Evolutionary conservation across 2,329 filamentous ascomycete species (phyloP), one percentile per base, ranked within the genome.

Genomic region (Hymenoscyphus infarciens): DNA sequence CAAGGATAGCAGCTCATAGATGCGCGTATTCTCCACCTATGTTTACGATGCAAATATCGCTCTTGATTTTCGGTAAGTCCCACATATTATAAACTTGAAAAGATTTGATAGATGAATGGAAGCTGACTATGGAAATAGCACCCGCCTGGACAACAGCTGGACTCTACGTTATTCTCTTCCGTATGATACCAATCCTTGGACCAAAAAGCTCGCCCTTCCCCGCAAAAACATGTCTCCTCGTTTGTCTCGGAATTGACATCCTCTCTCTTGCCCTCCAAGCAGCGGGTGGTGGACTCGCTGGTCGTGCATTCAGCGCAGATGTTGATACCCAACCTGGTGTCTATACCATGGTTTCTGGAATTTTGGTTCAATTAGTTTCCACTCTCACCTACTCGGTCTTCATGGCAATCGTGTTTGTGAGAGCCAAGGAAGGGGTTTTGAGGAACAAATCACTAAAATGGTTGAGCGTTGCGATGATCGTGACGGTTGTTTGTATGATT

Each of bases 81-180:
- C 69, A 7, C 25, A 3, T 27, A 27, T 27, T 27, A 27, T 27
- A 10, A 27, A 10, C 61, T 64, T 56, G 63, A 42, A 53, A 22
- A 1, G 1, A 13, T 27, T 31, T 31, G 29, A 38, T 38, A 5
- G 1, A 38, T 38, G 35, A 38, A 16, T 38, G 35, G 35, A 38
- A 16, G 35, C 35, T 38, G 35, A 38, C 13, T 16, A 38, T 38
- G 35, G 16, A n/a, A 22, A 31, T 42, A 68, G 65, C 68, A 27
- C 68, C 68, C 7, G 62, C 84, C 42, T 79, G 87, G 62, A 78
- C 85, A 75, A 85, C 83, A 75, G 82, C 84, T 67, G 81, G 80
- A 70, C 81, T 87, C 73, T 87, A 87, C 76, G 79, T 87, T 25
- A 86, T 83, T 4, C 81, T 87, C 65, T 85, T 85, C 74, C 83